Evolutionary conservation across 2,329 filamentous ascomycete species (phyloP).

Genomic region (Cladosporium austrohemisphaericum): DNA sequence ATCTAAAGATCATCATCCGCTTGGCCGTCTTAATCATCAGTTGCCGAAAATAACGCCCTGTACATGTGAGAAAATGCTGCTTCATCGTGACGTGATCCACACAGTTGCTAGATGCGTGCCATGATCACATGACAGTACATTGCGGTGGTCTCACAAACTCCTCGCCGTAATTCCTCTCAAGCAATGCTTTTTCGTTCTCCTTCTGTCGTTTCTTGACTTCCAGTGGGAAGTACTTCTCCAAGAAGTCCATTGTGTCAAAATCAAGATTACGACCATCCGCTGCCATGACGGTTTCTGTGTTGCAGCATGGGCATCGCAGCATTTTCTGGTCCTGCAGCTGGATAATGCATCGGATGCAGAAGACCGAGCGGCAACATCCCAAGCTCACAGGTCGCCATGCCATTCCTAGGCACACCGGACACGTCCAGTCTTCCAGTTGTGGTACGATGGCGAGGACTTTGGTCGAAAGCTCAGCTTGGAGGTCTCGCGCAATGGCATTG

Average conservation of each 20-base stretch:
- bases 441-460: conserved; percentile 72
- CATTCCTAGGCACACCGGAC: conserved; percentile 74
- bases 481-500: conserved; percentile 66
- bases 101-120: no score
- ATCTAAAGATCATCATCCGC: background rate
- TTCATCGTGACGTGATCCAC: no score
- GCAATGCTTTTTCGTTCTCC: conserved; percentile 68
- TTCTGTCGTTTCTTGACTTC: conserved; percentile 59
- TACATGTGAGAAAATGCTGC: no score
- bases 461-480: conserved; percentile 70
- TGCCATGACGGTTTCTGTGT: conserved; percentile 65
- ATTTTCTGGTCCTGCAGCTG: conserved; percentile 66
- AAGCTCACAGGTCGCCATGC: conserved; percentile 79
- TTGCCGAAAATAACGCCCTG: background rate
- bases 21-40: background rate
- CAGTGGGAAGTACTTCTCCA: conserved; percentile 74
- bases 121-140: conserved; percentile 32
- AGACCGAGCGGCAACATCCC: conserved; percentile 66
- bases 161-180: conserved; percentile 44
- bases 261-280: conserved; percentile 69
- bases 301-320: conserved; percentile 74
- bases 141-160: conserved; percentile 30
- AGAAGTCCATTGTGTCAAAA: conserved; percentile 60
- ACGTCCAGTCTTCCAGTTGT: conserved; percentile 78
- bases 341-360: conserved; percentile 80